Evolutionary conservation across 306 rosid genomes (phyloP), one percentile per base, ranked within the genome.

Genomic region (Cucurbita argyrosperma): DNA sequence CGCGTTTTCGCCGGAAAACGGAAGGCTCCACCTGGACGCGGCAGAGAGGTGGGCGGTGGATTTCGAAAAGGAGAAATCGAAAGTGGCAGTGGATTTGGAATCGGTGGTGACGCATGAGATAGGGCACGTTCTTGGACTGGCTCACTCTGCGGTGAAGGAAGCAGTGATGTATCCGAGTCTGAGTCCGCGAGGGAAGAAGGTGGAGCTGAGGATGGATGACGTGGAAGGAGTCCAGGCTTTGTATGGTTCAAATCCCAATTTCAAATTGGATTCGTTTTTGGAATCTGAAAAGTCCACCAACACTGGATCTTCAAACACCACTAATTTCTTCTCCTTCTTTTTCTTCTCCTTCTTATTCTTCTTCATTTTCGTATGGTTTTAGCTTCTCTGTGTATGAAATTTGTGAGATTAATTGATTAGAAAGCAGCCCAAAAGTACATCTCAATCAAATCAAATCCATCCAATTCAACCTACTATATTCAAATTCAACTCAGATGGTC

Each of bases 61-160:
- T 79, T 82, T 94, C 26, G 47, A 80, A 1, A 72, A 23, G 0
- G 96, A 86, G 0, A 69, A 76, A 69, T 94, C 99, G 26, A 90
- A 73, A 76, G 90, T 82, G 40, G 99, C 99, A 52, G 85, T 94
- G 78, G 97, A 94, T 85, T 75, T 94, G 80, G 99, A 94, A 77
- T 94, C 99, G 11, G 99, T 94, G 66, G 96, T 82, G 4, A 94
- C 97, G 42, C 99, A 94, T 75, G 99, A 94, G 95, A 94, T 94
- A 2, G 99, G 99, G 58, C 99, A 94, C 77, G 77, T 94, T 53
- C 92, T 94, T 21, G 99, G 99, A 16, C 37, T 94, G 79, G 97
- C 85, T 35, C 99, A 94, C 76, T 46, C 96, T 0, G 77, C 91
- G 47, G 92, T 88, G 35, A 87, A 82, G 62, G 96, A 86, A 42